Conservation (phyloP, 768 basidiomycete species). For the Suillus americanus region DNA sequence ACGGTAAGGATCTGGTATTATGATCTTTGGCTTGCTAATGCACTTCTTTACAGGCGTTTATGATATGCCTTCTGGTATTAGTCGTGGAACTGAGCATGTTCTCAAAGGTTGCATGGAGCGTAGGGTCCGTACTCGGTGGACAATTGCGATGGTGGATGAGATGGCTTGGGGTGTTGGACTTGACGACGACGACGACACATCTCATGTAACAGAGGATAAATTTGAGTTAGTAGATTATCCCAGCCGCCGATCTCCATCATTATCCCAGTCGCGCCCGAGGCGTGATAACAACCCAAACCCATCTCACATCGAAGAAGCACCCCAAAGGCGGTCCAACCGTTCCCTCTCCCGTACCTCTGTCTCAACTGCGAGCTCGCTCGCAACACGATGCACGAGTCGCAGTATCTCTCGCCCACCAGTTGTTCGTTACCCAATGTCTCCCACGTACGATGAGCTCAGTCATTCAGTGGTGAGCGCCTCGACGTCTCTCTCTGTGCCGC, state of each 20-base stretch:
- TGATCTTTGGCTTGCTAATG: constrained; percentile 11
- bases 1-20: constrained; percentile 50
- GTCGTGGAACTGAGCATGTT: constrained; percentile 64
- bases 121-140: constrained; percentile 66
- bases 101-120: constrained; percentile 79
- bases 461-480: constrained; percentile 18
- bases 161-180: constrained; percentile 74
- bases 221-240: constrained; percentile 25
- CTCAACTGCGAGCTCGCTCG: constrained; percentile 38
- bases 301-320: constrained; percentile 26
- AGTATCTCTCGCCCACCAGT: constrained; percentile 41
- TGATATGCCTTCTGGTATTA: constrained; percentile 53
- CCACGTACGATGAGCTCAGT: constrained; percentile 26
- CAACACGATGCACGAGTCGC: constrained; percentile 38
- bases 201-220: constrained; percentile 28
- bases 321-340: constrained; percentile 41
- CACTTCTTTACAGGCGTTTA: constrained; percentile 51
- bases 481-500: constrained; percentile 20
- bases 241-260: constrained; percentile 14
- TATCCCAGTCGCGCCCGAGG: constrained; percentile 27
- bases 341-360: constrained; percentile 53
- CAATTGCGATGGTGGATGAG: constrained; percentile 77
- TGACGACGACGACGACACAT: constrained; percentile 36
- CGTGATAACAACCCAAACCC: constrained; percentile 21
- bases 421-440: constrained; percentile 22